phyloP scores from a whole-genome alignment of 257 asterid species.

The Anisodus tanguticus region DNA sequence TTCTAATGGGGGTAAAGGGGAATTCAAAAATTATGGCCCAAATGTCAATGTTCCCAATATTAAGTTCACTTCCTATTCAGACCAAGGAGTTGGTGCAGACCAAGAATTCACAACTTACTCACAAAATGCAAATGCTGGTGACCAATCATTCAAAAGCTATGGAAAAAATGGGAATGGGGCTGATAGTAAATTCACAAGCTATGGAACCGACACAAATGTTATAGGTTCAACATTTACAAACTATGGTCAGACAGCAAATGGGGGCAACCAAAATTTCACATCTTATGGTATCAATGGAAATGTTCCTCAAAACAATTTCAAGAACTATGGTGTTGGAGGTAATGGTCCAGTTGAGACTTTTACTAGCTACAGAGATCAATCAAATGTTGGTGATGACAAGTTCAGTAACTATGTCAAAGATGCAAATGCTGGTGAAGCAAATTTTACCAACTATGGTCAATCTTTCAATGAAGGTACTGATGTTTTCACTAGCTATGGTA shows the following conservation, averaged over 20 bases:
- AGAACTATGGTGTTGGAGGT: constrained; percentile 58
- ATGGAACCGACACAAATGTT: constrained; percentile 66
- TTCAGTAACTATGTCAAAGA: constrained; percentile 64
- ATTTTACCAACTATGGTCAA: constrained; percentile 66
- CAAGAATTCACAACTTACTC: constrained; percentile 58
- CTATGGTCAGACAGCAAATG: constrained; percentile 66
- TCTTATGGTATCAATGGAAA: constrained; percentile 61
- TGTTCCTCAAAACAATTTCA: constrained; percentile 64
- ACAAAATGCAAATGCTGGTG: constrained; percentile 62
- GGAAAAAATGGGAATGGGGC: constrained; percentile 79
- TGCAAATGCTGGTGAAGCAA: constrained; percentile 53
- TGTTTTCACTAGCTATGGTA: constrained; percentile 65
- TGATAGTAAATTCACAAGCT: constrained; percentile 54
- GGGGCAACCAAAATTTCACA: constrained; percentile 60
- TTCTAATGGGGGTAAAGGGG: constrained; percentile 67
- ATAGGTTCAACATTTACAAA: constrained; percentile 65
- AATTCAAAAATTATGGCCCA: constrained; percentile 52
- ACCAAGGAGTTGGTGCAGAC: constrained; percentile 53
- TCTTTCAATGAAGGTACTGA: constrained; percentile 83
- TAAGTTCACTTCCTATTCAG: constrained; percentile 71
- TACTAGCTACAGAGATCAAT: constrained; percentile 64
- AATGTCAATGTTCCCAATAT: constrained; percentile 55
- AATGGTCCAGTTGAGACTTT: constrained; percentile 65
- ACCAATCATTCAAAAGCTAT: constrained; percentile 60
- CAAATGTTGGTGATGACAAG: constrained; percentile 82